These are phyloP conservation scores for Tetrapisispora iriomotensis DNA, from an alignment of 805 yeast species.

Conservation along the genomic window DNA sequence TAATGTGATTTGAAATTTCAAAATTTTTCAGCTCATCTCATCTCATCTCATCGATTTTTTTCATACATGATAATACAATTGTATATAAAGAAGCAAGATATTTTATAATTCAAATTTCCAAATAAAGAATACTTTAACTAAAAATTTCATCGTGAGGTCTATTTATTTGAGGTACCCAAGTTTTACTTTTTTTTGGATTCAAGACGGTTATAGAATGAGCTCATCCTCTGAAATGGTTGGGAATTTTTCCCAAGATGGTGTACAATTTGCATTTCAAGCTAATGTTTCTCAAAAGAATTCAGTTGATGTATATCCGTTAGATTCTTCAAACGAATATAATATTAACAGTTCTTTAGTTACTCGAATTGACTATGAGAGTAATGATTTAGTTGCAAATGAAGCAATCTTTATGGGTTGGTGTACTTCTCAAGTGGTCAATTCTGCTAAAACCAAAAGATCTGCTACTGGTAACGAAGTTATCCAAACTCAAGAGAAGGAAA, in stretches of 20 bases:
- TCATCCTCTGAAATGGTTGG: slow-evolving; percentile 14
- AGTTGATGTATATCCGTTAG: slow-evolving; percentile 28
- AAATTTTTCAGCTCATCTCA: slow-evolving; percentile 10
- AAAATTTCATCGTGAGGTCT: no score
- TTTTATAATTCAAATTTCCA: no score
- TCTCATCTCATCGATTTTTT: slow-evolving; percentile 10
- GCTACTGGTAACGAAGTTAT: slow-evolving; percentile 8
- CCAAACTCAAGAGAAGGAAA: slow-evolving; percentile 9
- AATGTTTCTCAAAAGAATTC: slow-evolving; percentile 27
- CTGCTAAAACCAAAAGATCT: slow-evolving; percentile 16
- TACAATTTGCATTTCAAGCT: slow-evolving; percentile 27
- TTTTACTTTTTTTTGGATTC: background rate
- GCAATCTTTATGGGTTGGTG: slow-evolving; percentile 24
- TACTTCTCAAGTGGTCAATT: background rate
- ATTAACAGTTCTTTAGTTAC: slow-evolving; percentile 25
- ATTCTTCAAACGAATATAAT: slow-evolving; percentile 15
- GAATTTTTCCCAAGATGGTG: slow-evolving; percentile 23
- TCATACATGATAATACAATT: no score
- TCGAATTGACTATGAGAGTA: slow-evolving; percentile 25
- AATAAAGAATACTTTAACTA: no score
- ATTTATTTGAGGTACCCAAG: no score
- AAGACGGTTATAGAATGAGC: slow-evolving; percentile 6
- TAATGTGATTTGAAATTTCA: background rate
- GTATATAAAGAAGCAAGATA: no score
- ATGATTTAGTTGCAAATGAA: slow-evolving; percentile 22